Conservation (phyloP, 805 yeast species). For the Saccharomycopsis oosterbeekiorum region DNA sequence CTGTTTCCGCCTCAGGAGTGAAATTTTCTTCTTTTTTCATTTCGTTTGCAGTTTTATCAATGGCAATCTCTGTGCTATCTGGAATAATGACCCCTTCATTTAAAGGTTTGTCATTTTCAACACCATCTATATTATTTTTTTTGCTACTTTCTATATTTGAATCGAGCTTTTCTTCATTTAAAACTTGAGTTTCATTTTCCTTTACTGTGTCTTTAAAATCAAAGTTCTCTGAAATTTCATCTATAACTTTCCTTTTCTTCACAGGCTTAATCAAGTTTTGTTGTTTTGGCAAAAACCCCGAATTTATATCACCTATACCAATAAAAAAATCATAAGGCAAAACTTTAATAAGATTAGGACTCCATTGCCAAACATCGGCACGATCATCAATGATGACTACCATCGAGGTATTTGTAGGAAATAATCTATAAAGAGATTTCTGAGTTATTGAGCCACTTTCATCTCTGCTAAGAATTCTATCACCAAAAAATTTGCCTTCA, state of each 20-base stretch:
- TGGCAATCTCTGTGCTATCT: neutral
- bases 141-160: conserved; percentile 23
- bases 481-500: conserved; percentile 75
- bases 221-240: conserved; percentile 31
- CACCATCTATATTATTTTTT: conserved; percentile 25
- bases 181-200: neutral
- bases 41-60: neutral
- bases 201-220: neutral
- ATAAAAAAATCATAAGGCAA: conserved; percentile 94
- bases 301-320: conserved; percentile 95
- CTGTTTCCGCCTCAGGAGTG: conserved; percentile 16
- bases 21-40: neutral
- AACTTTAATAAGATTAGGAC: conserved; percentile 79
- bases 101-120: conserved; percentile 16
- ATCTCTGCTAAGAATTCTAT: conserved; percentile 83
- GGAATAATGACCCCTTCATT: neutral
- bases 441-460: conserved; percentile 90
- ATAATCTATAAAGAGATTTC: conserved; percentile 76
- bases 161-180: conserved; percentile 17
- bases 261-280: conserved; percentile 51
- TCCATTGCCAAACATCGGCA: conserved; percentile 99
- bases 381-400: conserved; percentile 94
- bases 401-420: conserved; percentile 95
- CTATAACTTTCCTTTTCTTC: conserved; percentile 48
- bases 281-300: conserved; percentile 81